phyloP scores from a whole-genome alignment of 331 rosid species.

The Malus hybrid region DNA sequence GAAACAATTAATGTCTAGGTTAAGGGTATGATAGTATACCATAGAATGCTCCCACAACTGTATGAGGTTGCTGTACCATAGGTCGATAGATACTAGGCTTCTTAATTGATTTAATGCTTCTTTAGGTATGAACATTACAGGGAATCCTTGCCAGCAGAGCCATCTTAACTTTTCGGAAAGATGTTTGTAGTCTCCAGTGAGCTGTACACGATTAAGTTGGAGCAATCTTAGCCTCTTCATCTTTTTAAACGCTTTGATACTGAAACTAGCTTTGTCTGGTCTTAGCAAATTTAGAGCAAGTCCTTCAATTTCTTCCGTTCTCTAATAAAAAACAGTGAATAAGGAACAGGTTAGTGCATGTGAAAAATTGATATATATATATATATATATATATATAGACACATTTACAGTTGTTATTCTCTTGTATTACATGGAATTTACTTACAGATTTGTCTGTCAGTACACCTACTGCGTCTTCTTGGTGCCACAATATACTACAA shows the following conservation, averaged over 20 bases:
- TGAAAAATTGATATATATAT: neutral
- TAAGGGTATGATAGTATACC: slow-evolving; percentile 2
- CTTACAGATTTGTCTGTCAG: neutral
- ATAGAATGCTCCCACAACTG: neutral
- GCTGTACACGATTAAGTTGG: neutral
- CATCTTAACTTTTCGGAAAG: slow-evolving; percentile 10
- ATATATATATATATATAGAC: neutral
- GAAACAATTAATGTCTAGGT: neutral
- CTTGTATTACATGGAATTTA: neutral
- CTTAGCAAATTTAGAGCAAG: slow-evolving; percentile 1
- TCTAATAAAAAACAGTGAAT: neutral
- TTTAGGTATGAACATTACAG: slow-evolving; percentile 8
- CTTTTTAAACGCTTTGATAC: neutral
- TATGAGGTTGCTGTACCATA: slow-evolving; percentile 16
- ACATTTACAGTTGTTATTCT: neutral
- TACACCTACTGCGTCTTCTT: neutral
- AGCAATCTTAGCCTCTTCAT: slow-evolving; percentile 14
- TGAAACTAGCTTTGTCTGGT: neutral
- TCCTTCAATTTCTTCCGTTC: slow-evolving; percentile 3
- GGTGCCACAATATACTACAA: slow-evolving; percentile 12
- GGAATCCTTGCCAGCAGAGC: slow-evolving; percentile 24
- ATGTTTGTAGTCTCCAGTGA: slow-evolving; percentile 6
- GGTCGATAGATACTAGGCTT: slow-evolving; percentile 13
- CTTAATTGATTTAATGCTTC: neutral
- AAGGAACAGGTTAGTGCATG: neutral